Percentiles rank a stretch among this genome's conserved stretches.
These are phyloP conservation scores for Ascochyta clinopodiicola DNA, from an alignment of 2,329 filamentous ascomycete genomes.

Conservation along the genomic window DNA sequence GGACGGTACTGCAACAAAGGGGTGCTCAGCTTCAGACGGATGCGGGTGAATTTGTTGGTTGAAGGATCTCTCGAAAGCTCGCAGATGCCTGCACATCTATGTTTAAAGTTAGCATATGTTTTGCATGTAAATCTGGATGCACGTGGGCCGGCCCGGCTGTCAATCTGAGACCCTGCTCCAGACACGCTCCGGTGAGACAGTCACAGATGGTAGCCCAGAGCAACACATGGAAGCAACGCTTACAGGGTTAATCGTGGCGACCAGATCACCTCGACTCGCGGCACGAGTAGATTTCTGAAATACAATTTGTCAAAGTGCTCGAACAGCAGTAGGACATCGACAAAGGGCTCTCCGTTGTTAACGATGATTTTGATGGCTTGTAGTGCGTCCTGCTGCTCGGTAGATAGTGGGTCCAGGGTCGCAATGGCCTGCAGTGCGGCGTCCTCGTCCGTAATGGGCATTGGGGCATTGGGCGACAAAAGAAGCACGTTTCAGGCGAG, in stretches of 20 bases:
- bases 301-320: constrained; percentile 51
- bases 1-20: constrained; percentile 54
- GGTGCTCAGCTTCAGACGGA: constrained; percentile 53
- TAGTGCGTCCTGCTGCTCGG: constrained; percentile 44
- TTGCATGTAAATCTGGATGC: constrained; percentile 14
- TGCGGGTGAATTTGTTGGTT: constrained; percentile 47
- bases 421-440: constrained; percentile 50
- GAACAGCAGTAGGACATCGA: constrained; percentile 52
- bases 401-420: constrained; percentile 41
- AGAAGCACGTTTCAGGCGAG: constrained; percentile 12
- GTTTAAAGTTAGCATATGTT: constrained; percentile 24
- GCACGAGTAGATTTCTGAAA: constrained; percentile 50
- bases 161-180: constrained; percentile 14
- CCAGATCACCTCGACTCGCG: constrained; percentile 53
- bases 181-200: constrained; percentile 9
- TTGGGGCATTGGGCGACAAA: constrained; percentile 26
- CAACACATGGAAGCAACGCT: constrained; percentile 21
- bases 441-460: constrained; percentile 52
- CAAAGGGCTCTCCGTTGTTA: constrained; percentile 47
- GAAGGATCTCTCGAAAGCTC: constrained; percentile 51
- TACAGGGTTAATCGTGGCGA: constrained; percentile 53
- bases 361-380: constrained; percentile 48
- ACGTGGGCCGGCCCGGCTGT: constrained; percentile 18
- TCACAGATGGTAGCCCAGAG: constrained; percentile 7
- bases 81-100: constrained; percentile 54